Evolutionary conservation across 768 basidiomycete species (phyloP), one percentile per base, ranked within the genome.

Genomic region (Lactarius psammicola): DNA sequence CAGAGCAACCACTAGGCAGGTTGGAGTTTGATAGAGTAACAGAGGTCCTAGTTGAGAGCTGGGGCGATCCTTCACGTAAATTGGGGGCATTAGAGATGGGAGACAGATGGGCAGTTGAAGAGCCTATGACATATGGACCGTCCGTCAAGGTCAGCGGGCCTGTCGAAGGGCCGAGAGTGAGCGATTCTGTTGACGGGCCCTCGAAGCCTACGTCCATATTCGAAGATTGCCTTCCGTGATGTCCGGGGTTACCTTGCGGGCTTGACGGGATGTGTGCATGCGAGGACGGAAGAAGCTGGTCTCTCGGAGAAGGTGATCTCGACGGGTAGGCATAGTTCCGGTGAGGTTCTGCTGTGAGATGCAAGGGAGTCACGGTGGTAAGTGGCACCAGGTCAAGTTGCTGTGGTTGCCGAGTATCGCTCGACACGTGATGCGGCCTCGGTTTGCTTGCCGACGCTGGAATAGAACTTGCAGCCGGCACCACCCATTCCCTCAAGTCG

Each of bases 151-250:
- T n/a, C n/a, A n/a, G n/a, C 11, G 3, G 55, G 46, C 13, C 1
- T n/a, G 40, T 10, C 23, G 0, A 55, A 10, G 31, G 65, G 34
- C n/a, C n/a, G n/a, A n/a, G n/a, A n/a, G 36, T 8, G 18, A 61
- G 59, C 5, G 65, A 58, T 2, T 66, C 30, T 5, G 56, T 66
- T 23, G 65, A 66, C 3, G 65, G 65, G 23, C 10, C 7, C 31
- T 34, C 13, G 2, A 66, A 2, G 20, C 17, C 9, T 1, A 62
- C 28, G 20, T 49, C 30, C 28, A 66, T n/a, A 28, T 36, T 40
- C 46, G 56, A 57, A 38, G 60, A 62, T 23, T 17, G 17, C 36
- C n/a, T 66, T 17, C 56, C 56, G 26, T 15, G 59, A 31, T 6
- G 7, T n/a, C 44, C n/a, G 36, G 6, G 20, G 2, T 31, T 23